These are phyloP conservation scores for Trichosanthes cucumerina DNA, from an alignment of 306 rosid genomes.

Conservation along the genomic window DNA sequence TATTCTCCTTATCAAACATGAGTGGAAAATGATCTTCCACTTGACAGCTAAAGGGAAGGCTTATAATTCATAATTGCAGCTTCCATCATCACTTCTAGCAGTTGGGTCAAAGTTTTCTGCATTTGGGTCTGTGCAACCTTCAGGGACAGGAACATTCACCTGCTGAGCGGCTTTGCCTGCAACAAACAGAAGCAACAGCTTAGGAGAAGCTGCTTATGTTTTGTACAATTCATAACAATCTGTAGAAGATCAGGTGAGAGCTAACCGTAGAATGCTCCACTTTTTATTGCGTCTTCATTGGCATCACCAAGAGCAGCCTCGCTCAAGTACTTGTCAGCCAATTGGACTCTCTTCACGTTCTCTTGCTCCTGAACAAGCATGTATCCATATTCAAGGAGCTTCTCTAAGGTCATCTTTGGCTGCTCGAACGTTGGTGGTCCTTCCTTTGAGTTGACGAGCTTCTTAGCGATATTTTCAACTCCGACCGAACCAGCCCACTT, in stretches of 20 bases:
- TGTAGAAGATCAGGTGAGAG: neutral
- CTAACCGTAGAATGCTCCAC: constrained; percentile 57
- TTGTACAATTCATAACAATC: neutral
- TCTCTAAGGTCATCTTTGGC: constrained; percentile 41
- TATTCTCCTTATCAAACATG: neutral
- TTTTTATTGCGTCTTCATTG: constrained; percentile 38
- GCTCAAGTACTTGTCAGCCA: constrained; percentile 62
- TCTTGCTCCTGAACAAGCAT: constrained; percentile 74
- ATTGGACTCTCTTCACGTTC: constrained; percentile 69
- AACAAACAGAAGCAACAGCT: neutral
- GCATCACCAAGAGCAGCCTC: constrained; percentile 83
- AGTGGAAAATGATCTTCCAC: constrained; percentile 6
- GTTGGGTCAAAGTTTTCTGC: constrained; percentile 66
- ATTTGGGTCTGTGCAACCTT: constrained; percentile 62
- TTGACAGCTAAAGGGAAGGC: constrained; percentile 17
- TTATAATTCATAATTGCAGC: constrained; percentile 38
- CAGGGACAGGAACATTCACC: constrained; percentile 45
- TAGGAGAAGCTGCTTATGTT: neutral
- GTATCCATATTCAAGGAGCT: constrained; percentile 59
- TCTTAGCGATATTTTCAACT: constrained; percentile 35
- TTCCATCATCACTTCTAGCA: constrained; percentile 81
- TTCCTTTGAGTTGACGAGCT: constrained; percentile 69
- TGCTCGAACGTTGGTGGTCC: constrained; percentile 64
- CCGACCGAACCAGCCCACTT: constrained; percentile 50
- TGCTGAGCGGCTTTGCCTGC: constrained; percentile 82